Evolutionary conservation across 805 yeast genomes (phyloP), one percentile per base, ranked within the genome.

Genomic region (Suhomyces sp.): DNA sequence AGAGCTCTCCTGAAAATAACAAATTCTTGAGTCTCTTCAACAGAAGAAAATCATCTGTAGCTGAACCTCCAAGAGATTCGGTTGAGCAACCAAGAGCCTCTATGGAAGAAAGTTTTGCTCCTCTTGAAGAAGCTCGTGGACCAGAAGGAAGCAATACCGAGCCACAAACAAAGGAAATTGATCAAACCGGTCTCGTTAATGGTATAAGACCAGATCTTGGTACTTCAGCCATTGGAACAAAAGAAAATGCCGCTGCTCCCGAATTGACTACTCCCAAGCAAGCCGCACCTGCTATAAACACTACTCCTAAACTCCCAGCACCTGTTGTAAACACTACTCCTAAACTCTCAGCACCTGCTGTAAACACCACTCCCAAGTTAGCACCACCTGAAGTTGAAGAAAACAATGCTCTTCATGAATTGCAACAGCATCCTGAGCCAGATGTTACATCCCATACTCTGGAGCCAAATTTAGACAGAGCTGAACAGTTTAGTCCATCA

Each of bases 1-100:
- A 52, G 51, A 48, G 26, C 44, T 35, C 46, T 44, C 44, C 31
- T 8, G 49, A 48, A 19, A 44, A 48, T 12, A 46, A 42, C 23
- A 45, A 31, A 2, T 27, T 52, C 12, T 45, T 45, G 36, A 41
- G 44, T 15, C n/a, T 52, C 8, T 52, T 52, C n/a, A 44, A 52
- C n/a, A 51, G 40, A 42, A 47, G 46, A 36, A 51, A 46, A 40
- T 46, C 48, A 8, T 46, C 49, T 2, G 40, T 46, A 23, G 44
- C 44, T 27, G 40, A 41, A 15, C n/a, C 26, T 35, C 48, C 26
- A 46, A 17, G 9, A n/a, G 36, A 27, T 23, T 15, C 15, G 13
- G 10, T 4, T 29, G 33, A 29, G 33, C 33, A 6, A 10, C 33
- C 33, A 29, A 12, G 33, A 12, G 33, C 33, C n/a, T 29, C 33